These are phyloP conservation scores for Globisporangium barbulae DNA, from an alignment of 352 stramenopile species.

Conservation along the genomic window DNA sequence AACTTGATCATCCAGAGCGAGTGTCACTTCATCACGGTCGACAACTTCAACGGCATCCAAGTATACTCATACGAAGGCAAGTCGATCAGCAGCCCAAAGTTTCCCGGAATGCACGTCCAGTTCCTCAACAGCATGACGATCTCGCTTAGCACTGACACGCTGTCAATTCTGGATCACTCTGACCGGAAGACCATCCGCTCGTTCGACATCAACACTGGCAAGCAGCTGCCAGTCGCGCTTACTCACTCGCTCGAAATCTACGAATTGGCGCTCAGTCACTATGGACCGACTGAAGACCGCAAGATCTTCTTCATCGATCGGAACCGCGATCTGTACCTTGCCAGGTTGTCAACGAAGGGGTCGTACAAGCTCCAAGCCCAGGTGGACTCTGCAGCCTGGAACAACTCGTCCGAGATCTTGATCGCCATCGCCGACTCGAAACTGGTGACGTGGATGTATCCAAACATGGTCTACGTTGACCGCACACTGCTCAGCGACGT, in stretches of 20 bases:
- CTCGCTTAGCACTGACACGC: conserved; percentile 80
- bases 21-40: conserved; percentile 88
- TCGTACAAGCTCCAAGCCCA: conserved; percentile 88
- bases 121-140: conserved; percentile 87
- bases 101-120: conserved; percentile 84
- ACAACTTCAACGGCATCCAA: conserved; percentile 88
- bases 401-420: conserved; percentile 86
- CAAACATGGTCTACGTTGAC: conserved; percentile 90
- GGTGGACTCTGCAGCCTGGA: conserved; percentile 89
- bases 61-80: conserved; percentile 94
- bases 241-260: conserved; percentile 75
- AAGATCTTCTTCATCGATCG: conserved; percentile 88
- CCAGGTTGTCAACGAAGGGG: conserved; percentile 51
- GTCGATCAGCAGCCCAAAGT: conserved; percentile 79
- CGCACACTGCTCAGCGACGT: conserved; percentile 85
- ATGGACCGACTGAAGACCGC: conserved; percentile 63
- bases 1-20: conserved; percentile 87
- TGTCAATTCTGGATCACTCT: conserved; percentile 87
- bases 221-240: conserved; percentile 58
- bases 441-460: conserved; percentile 89
- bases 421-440: conserved; percentile 88
- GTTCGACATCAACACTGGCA: conserved; percentile 88
- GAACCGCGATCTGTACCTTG: conserved; percentile 86
- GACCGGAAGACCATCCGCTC: conserved; percentile 88
- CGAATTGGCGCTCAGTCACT: conserved; percentile 84